Percentiles rank a stretch among this genome's conserved stretches.
These are phyloP conservation scores for Thermoascus crustaceus DNA, from an alignment of 2,329 filamentous ascomycete genomes.

Conservation along the genomic window DNA sequence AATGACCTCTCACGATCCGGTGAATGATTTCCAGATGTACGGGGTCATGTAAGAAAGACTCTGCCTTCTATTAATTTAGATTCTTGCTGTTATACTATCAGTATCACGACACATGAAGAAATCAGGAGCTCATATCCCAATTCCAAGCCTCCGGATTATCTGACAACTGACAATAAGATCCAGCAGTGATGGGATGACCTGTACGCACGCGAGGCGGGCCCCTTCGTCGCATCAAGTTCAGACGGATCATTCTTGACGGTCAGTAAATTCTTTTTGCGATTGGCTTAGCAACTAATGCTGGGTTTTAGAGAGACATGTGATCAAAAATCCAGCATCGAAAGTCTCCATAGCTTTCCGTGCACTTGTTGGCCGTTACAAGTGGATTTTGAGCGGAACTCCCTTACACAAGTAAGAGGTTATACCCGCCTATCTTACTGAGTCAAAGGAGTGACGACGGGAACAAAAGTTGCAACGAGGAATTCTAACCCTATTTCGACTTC, in stretches of 20 bases:
- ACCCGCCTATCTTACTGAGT: conserved; percentile 1
- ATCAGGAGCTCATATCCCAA: conserved; percentile 26
- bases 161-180: conserved; percentile 13
- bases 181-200: conserved; percentile 18
- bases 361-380: conserved; percentile 28
- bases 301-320: conserved; percentile 25
- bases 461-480: conserved; percentile 24
- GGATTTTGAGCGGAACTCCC: conserved; percentile 33
- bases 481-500: conserved; percentile 33
- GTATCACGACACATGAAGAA: conserved; percentile 33
- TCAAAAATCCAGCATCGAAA: conserved; percentile 28
- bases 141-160: conserved; percentile 11
- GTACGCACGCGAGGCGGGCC: conserved; percentile 19
- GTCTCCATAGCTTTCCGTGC: conserved; percentile 29
- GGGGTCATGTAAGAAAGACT: conserved; percentile 17
- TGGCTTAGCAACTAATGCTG: background rate
- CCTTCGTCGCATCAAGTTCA: conserved; percentile 29
- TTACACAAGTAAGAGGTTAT: conserved; percentile 25
- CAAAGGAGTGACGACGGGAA: conserved; percentile 17
- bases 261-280: conserved; percentile 5
- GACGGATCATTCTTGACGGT: conserved; percentile 36
- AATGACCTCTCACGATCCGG: conserved; percentile 12
- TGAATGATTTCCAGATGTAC: conserved; percentile 11
- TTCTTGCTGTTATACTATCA: conserved; percentile 10
- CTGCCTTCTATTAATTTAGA: background rate